phyloP scores from a whole-genome alignment of 805 yeast genomes.

The Candida ulmi region DNA sequence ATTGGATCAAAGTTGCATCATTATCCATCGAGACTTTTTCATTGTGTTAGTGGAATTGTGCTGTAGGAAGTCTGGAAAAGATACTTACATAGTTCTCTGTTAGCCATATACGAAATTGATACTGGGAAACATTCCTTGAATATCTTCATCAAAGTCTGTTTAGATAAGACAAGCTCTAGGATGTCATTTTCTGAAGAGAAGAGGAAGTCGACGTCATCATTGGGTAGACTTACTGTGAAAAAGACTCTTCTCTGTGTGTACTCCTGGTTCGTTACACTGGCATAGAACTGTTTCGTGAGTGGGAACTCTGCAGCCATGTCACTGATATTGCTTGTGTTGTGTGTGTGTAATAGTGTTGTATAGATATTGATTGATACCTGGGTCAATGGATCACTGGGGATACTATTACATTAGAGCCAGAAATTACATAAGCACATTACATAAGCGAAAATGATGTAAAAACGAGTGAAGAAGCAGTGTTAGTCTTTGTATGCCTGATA shows the following conservation, averaged over 20 bases:
- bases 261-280: neutral
- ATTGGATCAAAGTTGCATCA: neutral
- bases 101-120: neutral
- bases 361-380: no score
- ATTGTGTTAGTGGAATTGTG: no score
- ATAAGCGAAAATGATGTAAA: no score
- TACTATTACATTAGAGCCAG: no score
- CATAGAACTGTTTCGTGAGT: neutral
- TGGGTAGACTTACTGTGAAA: neutral
- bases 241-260: neutral
- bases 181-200: neutral
- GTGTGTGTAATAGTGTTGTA: no score
- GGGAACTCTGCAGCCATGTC: no score
- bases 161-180: neutral
- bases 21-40: neutral
- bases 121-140: neutral
- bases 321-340: no score
- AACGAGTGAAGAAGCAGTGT: no score
- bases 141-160: neutral
- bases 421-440: no score
- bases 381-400: no score
- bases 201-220: neutral
- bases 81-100: neutral
- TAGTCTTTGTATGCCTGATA: no score
- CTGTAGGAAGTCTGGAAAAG: no score